Base-by-base conservation (phyloP, 2,329 filamentous ascomycete genomes). In the Neopestalotiopsis clavispora region DNA sequence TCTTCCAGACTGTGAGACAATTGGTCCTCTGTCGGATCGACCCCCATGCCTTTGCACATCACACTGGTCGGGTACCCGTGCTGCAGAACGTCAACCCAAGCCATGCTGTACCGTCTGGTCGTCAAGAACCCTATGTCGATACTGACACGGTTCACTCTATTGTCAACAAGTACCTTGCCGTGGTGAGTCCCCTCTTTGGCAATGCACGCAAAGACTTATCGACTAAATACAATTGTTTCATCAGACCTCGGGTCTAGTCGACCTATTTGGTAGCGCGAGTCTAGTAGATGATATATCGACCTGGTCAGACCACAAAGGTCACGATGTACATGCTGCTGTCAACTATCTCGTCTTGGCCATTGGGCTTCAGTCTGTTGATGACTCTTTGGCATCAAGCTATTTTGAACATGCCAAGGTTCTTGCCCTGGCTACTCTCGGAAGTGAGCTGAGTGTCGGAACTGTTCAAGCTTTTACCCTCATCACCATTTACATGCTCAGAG, bases 1-100 rank as follows among this genome's bases (percentile, higher is more conserved):
- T 88, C 70, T 88, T 88, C 71, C 85, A 87, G 71, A 87, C 85
- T 0, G 83, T 88, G 6, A 80, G 86, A 1, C 83, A 86, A 71
- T 80, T 88, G 20, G 85, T 88, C 28, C 86, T 83, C 0, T 82
- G 79, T 0, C 78, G 82, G 5, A 82, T 87, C 42, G 85, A 85
- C 20, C 79, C 82, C 13, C 79, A 84, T 61, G 85, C 85, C 1
- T 87, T 88, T 69, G 83, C 85, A 1, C 84, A 85, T 0, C 83
- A 86, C 69, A 84, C 83, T 2, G 85, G 82, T 66, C 83, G 82
- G 7, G 84, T 83, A 69, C 86, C 84, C 0, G 83, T 84, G 13
- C 78, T 87, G 6, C 85, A 86, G 68, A 86, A 86, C 67, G 78
- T 80, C 0, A 77, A 76, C 74, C 80, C 23, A 76, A 79, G 72